Evolutionary conservation across 2,329 filamentous ascomycete species (phyloP).

Genomic region (Rhynchosporium agropyri): DNA sequence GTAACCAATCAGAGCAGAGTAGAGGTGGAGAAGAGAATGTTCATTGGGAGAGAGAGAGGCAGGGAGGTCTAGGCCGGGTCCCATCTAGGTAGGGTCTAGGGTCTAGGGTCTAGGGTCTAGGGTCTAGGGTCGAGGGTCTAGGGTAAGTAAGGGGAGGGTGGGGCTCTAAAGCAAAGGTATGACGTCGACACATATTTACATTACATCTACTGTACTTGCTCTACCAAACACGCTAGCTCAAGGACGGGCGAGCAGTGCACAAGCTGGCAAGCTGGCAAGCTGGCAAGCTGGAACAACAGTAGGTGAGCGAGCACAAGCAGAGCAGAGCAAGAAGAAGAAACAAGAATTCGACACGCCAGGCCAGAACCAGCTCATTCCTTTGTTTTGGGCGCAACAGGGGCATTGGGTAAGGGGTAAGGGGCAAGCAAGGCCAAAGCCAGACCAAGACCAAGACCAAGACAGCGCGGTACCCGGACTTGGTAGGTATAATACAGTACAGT

Average conservation of each 20-base stretch:
- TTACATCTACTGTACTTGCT: background rate
- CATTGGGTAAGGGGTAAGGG: background rate
- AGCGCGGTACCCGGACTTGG: no score
- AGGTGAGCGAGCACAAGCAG: background rate
- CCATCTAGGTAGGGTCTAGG: no score
- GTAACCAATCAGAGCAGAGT: background rate
- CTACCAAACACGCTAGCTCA: background rate
- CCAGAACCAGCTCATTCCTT: background rate
- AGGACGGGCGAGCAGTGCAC: background rate
- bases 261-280: background rate
- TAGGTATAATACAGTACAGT: background rate
- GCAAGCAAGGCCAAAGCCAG: background rate
- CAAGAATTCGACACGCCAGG: background rate
- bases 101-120: no score
- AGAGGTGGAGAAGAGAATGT: background rate
- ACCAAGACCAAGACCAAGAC: background rate
- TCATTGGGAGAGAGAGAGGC: background rate
- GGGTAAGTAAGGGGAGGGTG: background rate
- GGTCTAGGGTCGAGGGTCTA: no score
- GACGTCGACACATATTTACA: background rate
- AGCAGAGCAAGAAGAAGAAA: constrained; percentile 1
- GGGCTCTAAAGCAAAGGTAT: background rate
- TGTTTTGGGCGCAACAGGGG: no score
- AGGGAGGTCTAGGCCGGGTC: background rate
- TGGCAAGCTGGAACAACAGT: background rate